Evolutionary conservation across 495 filamentous ascomycete species (phyloP), one percentile per base, ranked within the genome.

Genomic region (Penicillium longicatenatum): DNA sequence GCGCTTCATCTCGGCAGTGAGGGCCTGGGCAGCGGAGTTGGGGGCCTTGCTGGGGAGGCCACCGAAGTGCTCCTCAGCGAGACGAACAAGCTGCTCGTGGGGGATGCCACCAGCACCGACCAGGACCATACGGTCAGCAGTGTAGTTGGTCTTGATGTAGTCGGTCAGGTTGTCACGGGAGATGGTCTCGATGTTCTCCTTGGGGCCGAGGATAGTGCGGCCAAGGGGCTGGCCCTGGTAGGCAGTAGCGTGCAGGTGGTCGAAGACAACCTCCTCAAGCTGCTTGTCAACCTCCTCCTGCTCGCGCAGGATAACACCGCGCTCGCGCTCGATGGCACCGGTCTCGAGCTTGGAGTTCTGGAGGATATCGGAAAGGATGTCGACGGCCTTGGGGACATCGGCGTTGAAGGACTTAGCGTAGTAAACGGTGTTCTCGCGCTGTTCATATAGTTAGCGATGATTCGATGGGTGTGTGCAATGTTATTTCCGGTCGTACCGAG

Each of bases 201-300:
- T 92, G 52, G 94, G 93, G 60, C 94, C 94, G 53, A 99, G 85
- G 74, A 99, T 99, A 54, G 94, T 99, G 71, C 94, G 92, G 72
- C 94, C 94, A 20, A 99, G 85, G 59, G 95, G 90, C 80, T 99
- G 94, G 71, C 83, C 79, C 80, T 97, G 91, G 87, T 89, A 99
- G 60, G 94, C 95, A 52, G 94, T 98, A 71, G 94, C 95, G 78
- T 99, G 94, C 16, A 99, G 85, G 78, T 99, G 94, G 79, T 99
- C 94, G 71, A 99, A 99, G 29, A 99, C 95, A 64, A 99, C 94
- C 75, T 99, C 94, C 79, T 99, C 94, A 19, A 98, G 80, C 81
- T 97, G 92, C 85, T 98, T 98, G 82, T 98, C 95, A 66, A 99
- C 94, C 82, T 99, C 94, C 81, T 99, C 95, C 65, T 96, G 91